Conservation (phyloP, 345 rosid species). For the Luvunga scandens region DNA sequence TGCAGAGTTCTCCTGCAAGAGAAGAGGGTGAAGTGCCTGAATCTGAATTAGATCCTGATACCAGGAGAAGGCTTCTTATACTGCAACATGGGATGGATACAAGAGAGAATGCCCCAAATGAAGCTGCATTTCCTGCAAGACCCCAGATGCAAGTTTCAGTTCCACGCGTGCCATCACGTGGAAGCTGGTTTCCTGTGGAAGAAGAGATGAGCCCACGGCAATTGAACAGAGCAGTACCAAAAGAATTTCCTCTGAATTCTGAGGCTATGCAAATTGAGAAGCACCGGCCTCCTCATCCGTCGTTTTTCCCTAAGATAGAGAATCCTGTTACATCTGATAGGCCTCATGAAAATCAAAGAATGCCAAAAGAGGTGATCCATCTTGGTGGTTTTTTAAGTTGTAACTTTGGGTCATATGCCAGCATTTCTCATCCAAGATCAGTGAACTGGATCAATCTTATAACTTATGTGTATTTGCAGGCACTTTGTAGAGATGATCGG, state of each 20-base stretch:
- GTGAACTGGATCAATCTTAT: not conserved
- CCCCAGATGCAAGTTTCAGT: slow-evolving; percentile 59
- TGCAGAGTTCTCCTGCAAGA: slow-evolving; percentile 91
- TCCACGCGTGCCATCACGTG: slow-evolving; percentile 60
- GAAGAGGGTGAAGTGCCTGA: slow-evolving; percentile 99
- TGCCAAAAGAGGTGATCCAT: slow-evolving; percentile 67
- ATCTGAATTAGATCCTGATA: slow-evolving; percentile 97
- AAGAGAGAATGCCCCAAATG: slow-evolving; percentile 65
- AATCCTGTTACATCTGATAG: slow-evolving; percentile 64
- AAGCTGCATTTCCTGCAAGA: slow-evolving; percentile 68
- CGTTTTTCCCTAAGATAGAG: slow-evolving; percentile 66
- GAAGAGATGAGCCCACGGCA: slow-evolving; percentile 83
- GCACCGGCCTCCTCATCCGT: slow-evolving; percentile 54
- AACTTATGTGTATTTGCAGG: slow-evolving; percentile 44
- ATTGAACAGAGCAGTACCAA: slow-evolving; percentile 51
- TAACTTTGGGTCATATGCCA: not conserved
- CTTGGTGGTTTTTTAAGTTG: not conserved
- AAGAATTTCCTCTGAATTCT: slow-evolving; percentile 65
- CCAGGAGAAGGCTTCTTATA: slow-evolving; percentile 94
- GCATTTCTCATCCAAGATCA: not conserved
- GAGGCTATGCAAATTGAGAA: slow-evolving; percentile 68
- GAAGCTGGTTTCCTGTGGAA: slow-evolving; percentile 75
- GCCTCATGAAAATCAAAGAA: slow-evolving; percentile 76
- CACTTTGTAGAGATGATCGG: slow-evolving; percentile 56
- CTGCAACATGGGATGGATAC: slow-evolving; percentile 96